phyloP scores from a whole-genome alignment of 805 yeast species.

The Candida nonsorbophila region DNA sequence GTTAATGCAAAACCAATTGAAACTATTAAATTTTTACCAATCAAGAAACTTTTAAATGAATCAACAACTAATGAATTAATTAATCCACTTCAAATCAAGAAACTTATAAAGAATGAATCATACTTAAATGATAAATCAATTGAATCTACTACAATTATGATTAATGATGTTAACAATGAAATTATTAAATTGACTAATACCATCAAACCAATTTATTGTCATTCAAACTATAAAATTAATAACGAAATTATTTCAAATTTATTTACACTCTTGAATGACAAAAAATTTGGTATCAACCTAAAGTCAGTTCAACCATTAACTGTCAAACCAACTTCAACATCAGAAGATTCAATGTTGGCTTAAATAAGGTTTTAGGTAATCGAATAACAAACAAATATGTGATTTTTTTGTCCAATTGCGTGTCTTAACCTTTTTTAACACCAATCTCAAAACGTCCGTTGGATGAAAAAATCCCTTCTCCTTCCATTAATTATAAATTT shows the following conservation, averaged over 20 bases:
- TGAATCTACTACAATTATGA: conserved; percentile 66
- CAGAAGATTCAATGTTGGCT: too few species aligned
- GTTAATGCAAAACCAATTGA: conserved; percentile 70
- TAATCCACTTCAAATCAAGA: conserved; percentile 61
- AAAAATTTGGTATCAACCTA: conserved; percentile 62
- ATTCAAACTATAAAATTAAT: conserved; percentile 63
- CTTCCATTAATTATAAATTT: too few species aligned
- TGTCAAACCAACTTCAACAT: too few species aligned
- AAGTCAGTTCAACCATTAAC: conserved; percentile 49
- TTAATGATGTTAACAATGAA: conserved; percentile 43
- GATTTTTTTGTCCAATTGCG: too few species aligned
- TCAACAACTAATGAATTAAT: conserved; percentile 73
- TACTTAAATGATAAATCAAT: conserved; percentile 64
- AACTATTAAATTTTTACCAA: conserved; percentile 68
- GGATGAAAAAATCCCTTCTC: too few species aligned
- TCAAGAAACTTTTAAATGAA: conserved; percentile 60
- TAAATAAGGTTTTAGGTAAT: too few species aligned
- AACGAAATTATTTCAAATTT: conserved; percentile 24
- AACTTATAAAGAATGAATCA: conserved; percentile 43
- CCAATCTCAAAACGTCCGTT: too few species aligned
- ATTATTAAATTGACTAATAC: conserved; percentile 71
- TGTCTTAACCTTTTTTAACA: too few species aligned
- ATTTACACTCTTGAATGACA: conserved; percentile 57
- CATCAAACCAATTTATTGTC: conserved; percentile 81
- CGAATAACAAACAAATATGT: too few species aligned